These are phyloP conservation scores for Pythium biforme DNA, from an alignment of 352 stramenopile genomes.

Conservation along the genomic window DNA sequence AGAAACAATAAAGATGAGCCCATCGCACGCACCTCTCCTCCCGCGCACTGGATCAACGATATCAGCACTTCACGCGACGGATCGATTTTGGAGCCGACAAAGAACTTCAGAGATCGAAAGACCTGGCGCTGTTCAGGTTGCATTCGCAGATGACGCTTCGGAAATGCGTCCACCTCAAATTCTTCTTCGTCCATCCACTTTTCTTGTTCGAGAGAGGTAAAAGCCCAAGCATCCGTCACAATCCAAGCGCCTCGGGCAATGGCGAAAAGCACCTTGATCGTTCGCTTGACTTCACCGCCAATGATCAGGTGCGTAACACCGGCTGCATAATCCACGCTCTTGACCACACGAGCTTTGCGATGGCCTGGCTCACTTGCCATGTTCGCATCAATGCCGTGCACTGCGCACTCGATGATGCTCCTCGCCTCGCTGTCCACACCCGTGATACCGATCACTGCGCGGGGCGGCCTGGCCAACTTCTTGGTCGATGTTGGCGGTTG, in stretches of 20 bases:
- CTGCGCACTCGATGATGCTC: conserved; percentile 65
- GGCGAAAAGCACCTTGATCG: conserved; percentile 84
- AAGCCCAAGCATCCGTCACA: conserved; percentile 77
- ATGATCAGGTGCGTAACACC: conserved; percentile 79
- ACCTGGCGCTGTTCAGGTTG: conserved; percentile 53
- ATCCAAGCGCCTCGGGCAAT: conserved; percentile 81
- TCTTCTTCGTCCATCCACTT: conserved; percentile 68
- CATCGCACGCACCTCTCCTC: conserved; percentile 51
- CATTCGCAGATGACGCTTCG: conserved; percentile 42
- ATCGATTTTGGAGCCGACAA: conserved; percentile 70
- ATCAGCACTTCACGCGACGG: conserved; percentile 70
- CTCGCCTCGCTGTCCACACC: conserved; percentile 59
- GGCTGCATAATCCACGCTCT: conserved; percentile 69
- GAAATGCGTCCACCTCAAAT: conserved; percentile 59
- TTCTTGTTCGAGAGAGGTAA: conserved; percentile 71
- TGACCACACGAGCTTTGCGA: conserved; percentile 73
- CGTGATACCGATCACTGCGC: conserved; percentile 76
- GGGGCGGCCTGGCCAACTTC: conserved; percentile 25
- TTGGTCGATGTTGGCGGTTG: conserved; percentile 8
- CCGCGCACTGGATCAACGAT: conserved; percentile 70
- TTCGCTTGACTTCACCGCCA: conserved; percentile 61
- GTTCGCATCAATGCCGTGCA: conserved; percentile 75
- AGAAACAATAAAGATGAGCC: background rate
- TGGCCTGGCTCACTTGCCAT: conserved; percentile 45
- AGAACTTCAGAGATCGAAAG: conserved; percentile 65